Conservation (phyloP, 2,329 filamentous ascomycete genomes). For the Claviceps humidiphila region DNA sequence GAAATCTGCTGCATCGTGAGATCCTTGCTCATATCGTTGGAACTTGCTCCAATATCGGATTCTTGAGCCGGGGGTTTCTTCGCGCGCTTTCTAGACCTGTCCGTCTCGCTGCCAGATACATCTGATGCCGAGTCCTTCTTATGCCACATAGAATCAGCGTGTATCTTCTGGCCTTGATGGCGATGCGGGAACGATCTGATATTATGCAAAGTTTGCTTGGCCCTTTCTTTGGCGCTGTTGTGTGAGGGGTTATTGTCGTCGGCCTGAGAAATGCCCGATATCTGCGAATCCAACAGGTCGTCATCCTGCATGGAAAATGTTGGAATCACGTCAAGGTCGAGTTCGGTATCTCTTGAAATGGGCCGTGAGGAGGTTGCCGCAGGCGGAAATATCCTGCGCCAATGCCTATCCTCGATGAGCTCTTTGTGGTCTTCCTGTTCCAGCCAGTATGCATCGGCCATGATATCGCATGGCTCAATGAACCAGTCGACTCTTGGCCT, state of each 20-base stretch:
- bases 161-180: constrained; percentile 33
- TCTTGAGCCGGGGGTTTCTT: constrained; percentile 18
- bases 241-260: constrained; percentile 33
- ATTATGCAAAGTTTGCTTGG: constrained; percentile 45
- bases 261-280: constrained; percentile 11
- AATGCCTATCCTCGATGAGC: constrained; percentile 67
- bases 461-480: constrained; percentile 67
- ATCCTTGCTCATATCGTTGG: constrained; percentile 35
- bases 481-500: constrained; percentile 76
- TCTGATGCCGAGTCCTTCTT: constrained; percentile 42
- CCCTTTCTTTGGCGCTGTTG: constrained; percentile 42
- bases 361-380: constrained; percentile 16
- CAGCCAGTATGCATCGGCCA: constrained; percentile 85
- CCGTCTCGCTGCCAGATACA: constrained; percentile 44
- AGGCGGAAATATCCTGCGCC: constrained; percentile 55
- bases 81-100: constrained; percentile 20
- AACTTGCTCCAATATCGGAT: constrained; percentile 29
- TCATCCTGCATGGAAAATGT: constrained; percentile 16
- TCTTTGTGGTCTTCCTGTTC: constrained; percentile 70
- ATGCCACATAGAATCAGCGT: constrained; percentile 38
- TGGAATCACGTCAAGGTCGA: constrained; percentile 13
- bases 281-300: constrained; percentile 10
- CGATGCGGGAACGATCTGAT: constrained; percentile 42
- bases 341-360: constrained; percentile 17
- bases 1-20: constrained; percentile 49